These are phyloP conservation scores for Lithospermum erythrorhizon DNA, from an alignment of 257 asterid genomes.

Conservation along the genomic window DNA sequence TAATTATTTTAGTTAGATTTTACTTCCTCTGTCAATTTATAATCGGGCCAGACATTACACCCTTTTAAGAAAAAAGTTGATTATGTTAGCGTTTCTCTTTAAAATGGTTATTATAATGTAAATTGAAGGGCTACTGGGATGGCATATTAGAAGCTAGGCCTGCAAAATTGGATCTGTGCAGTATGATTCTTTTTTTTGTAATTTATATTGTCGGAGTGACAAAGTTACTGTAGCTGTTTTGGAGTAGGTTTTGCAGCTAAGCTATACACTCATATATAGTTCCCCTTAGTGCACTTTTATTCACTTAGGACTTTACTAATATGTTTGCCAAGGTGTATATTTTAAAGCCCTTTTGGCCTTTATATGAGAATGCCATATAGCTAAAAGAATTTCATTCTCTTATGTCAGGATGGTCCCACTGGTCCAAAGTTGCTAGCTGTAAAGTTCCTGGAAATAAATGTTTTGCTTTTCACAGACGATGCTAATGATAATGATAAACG, in stretches of 20 bases:
- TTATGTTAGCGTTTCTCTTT: not conserved
- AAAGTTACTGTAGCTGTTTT: no score
- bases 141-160: no score
- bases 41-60: no score
- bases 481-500: constrained; percentile 41
- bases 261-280: not conserved
- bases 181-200: not conserved
- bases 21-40: no score
- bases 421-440: constrained; percentile 67
- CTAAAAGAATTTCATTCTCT: not conserved
- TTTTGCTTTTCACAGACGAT: constrained; percentile 60
- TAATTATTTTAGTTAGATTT: no score
- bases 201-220: not conserved
- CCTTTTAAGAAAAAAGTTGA: not conserved
- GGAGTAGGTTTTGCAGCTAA: not conserved
- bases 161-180: not conserved
- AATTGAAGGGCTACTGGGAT: not conserved
- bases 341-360: not conserved
- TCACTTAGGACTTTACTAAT: not conserved
- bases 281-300: not conserved
- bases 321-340: not conserved
- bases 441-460: constrained; percentile 66
- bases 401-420: constrained; percentile 59
- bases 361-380: not conserved
- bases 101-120: no score